These are phyloP conservation scores for Penicillium aurantiogriseum DNA, from an alignment of 2,329 filamentous ascomycete species.

Conservation along the genomic window DNA sequence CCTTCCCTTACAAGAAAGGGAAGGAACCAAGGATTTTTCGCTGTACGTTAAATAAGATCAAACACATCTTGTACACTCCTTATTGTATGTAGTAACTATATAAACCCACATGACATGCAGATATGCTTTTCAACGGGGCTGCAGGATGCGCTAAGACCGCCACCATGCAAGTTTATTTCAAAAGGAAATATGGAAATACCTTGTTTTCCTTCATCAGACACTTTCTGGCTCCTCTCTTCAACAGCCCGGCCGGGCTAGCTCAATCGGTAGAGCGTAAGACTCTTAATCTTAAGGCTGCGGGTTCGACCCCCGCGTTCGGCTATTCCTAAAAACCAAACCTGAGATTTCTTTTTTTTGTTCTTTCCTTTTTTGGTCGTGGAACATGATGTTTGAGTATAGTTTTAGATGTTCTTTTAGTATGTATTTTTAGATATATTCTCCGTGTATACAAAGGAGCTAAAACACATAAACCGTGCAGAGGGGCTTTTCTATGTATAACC, in stretches of 20 bases:
- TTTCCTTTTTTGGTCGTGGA: background rate
- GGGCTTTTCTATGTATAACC: no score
- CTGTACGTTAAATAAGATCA: background rate
- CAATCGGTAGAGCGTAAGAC: constrained; percentile 52
- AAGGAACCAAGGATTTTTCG: background rate
- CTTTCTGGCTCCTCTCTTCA: background rate
- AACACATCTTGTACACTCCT: no score
- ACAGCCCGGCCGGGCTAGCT: constrained; percentile 44
- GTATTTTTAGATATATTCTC: no score
- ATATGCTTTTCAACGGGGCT: background rate
- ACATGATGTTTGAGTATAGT: no score
- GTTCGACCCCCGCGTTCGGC: constrained; percentile 46
- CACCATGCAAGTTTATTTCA: background rate
- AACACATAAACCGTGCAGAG: no score
- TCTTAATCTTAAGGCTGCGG: constrained; percentile 49
- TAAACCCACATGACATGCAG: background rate
- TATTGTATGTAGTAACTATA: no score
- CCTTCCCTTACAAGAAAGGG: no score
- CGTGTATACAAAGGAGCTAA: no score
- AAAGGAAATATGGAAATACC: no score
- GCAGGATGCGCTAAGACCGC: background rate
- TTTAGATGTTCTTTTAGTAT: no score
- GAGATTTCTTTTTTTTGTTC: background rate
- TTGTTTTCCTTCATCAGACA: background rate
- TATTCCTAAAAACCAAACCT: constrained; percentile 21